Evolutionary conservation across 495 filamentous ascomycete genomes (phyloP).

Genomic region (Trichoderma gamsii): DNA sequence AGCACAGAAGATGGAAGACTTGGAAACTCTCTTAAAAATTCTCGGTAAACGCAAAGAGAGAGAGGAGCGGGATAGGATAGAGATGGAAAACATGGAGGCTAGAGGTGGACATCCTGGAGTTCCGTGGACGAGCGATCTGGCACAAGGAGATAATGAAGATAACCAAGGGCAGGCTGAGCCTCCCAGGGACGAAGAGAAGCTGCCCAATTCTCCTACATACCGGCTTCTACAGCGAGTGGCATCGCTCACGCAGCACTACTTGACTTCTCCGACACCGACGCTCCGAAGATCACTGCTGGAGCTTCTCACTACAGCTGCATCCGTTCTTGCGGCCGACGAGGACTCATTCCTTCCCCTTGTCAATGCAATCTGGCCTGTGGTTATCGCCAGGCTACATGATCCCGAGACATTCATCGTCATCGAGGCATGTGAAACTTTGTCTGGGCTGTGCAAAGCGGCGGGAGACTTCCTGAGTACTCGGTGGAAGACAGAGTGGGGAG

Average conservation of each 20-base stretch:
- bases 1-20: not conserved
- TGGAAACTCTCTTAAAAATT: not conserved
- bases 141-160: slow-evolving; percentile 17
- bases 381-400: slow-evolving; percentile 66
- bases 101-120: slow-evolving; percentile 17
- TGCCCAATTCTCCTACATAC: slow-evolving; percentile 50
- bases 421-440: slow-evolving; percentile 60
- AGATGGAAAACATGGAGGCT: slow-evolving; percentile 5
- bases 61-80: not conserved
- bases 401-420: slow-evolving; percentile 67
- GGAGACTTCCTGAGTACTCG: slow-evolving; percentile 76
- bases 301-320: slow-evolving; percentile 62
- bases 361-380: slow-evolving; percentile 80
- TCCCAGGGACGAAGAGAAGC: slow-evolving; percentile 40
- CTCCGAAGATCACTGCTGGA: slow-evolving; percentile 71
- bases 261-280: slow-evolving; percentile 73
- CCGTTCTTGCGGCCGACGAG: slow-evolving; percentile 65
- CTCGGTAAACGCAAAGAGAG: slow-evolving; percentile 13
- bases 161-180: slow-evolving; percentile 21
- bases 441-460: slow-evolving; percentile 54
- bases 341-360: slow-evolving; percentile 80
- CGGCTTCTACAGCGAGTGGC: slow-evolving; percentile 61
- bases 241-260: slow-evolving; percentile 69
- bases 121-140: slow-evolving; percentile 22
- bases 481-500: slow-evolving; percentile 62